phyloP scores from a whole-genome alignment of 345 rosid genomes.

The Citrus mangshanensis region DNA sequence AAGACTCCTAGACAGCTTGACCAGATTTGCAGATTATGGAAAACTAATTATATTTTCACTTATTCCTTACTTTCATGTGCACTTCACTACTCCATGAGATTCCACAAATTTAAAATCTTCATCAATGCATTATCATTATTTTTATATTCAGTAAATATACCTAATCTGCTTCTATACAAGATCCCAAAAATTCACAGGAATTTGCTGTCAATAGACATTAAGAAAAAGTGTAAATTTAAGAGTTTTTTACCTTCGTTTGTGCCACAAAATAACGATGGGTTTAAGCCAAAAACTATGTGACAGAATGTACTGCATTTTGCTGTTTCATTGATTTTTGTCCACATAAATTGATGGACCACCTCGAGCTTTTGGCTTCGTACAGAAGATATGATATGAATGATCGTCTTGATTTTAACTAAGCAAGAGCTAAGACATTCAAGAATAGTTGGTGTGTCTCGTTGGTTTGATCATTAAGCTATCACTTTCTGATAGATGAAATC shows the following conservation, averaged over 20 bases:
- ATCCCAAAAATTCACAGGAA: constrained; percentile 18
- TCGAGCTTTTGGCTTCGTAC: constrained; percentile 20
- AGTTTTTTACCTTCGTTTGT: not conserved
- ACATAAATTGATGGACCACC: constrained; percentile 52
- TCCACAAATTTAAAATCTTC: constrained; percentile 17
- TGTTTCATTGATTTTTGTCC: constrained; percentile 24
- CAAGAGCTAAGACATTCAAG: constrained; percentile 16
- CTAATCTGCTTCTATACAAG: constrained; percentile 8
- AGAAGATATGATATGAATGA: constrained; percentile 4
- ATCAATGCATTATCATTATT: not conserved
- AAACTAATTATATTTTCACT: not conserved
- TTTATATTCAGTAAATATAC: constrained; percentile 1
- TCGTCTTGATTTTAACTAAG: constrained; percentile 9
- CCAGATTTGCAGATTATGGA: constrained; percentile 33
- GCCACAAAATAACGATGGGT: not conserved
- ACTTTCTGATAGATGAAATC: constrained; percentile 4
- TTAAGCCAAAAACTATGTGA: not conserved
- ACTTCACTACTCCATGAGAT: constrained; percentile 21
- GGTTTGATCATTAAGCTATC: constrained; percentile 27
- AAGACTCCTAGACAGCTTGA: constrained; percentile 25
- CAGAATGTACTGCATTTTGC: not conserved
- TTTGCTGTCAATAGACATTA: constrained; percentile 11
- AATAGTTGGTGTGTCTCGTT: constrained; percentile 7
- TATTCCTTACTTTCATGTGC: constrained; percentile 40
- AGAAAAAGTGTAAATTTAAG: not conserved